A percentile compares a stretch with the other conserved stretches of the same genome.
phyloP scores from a whole-genome alignment of 257 asterid genomes.

The Primulina tabacum region DNA sequence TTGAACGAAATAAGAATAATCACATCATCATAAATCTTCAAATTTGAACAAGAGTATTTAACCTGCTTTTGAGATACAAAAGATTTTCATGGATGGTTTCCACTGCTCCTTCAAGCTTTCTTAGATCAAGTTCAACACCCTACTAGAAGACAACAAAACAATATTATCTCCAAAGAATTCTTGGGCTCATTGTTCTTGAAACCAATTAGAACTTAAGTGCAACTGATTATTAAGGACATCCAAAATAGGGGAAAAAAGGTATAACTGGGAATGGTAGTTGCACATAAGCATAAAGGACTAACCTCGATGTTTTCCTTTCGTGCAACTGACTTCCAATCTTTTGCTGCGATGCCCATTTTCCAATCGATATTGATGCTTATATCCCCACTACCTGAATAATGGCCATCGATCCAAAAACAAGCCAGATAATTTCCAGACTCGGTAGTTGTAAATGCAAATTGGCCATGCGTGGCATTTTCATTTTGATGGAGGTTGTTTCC shows the following conservation, averaged over 20 bases:
- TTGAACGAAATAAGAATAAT: slow-evolving; percentile 12
- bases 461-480: slow-evolving; percentile 78
- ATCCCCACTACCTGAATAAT: slow-evolving; percentile 46
- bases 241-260: not conserved
- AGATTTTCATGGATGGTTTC: slow-evolving; percentile 83
- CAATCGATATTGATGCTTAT: slow-evolving; percentile 74
- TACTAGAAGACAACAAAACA: slow-evolving; percentile 33
- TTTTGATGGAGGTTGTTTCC: slow-evolving; percentile 64
- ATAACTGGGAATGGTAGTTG: slow-evolving; percentile 4
- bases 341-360: slow-evolving; percentile 88
- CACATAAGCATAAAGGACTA: slow-evolving; percentile 20
- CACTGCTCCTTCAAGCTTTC: slow-evolving; percentile 89
- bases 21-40: slow-evolving; percentile 1
- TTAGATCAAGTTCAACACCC: slow-evolving; percentile 90
- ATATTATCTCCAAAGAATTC: slow-evolving; percentile 15
- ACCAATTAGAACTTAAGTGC: not conserved
- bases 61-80: slow-evolving; percentile 73
- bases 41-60: slow-evolving; percentile 12
- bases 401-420: slow-evolving; percentile 67
- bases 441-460: slow-evolving; percentile 76
- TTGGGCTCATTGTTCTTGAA: not conserved
- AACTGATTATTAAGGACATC: not conserved
- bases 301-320: slow-evolving; percentile 88
- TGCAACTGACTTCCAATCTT: slow-evolving; percentile 93
- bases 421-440: slow-evolving; percentile 84